Percentiles rank a stretch among this genome's conserved stretches.
phyloP scores from a whole-genome alignment of 2,329 filamentous ascomycete genomes.

The Chrysoporthe deuterocubensis region DNA sequence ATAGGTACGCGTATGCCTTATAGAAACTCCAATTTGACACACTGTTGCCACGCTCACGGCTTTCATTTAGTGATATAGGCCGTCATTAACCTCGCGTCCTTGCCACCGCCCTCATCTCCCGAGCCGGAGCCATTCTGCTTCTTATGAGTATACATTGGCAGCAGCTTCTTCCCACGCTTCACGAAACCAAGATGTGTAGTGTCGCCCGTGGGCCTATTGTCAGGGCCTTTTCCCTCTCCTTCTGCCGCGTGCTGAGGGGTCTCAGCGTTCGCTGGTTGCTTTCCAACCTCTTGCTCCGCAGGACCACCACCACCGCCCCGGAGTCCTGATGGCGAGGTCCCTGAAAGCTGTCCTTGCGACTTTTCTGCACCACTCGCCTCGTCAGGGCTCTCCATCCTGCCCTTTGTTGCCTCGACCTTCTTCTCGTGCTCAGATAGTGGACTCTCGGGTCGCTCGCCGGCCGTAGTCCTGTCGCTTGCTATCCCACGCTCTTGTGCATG shows the following conservation, averaged over 20 bases:
- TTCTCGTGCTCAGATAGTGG: constrained; percentile 22
- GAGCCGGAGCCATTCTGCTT: neutral
- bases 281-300: neutral
- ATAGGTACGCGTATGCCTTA: neutral
- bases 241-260: too few species aligned
- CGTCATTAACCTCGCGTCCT: constrained; percentile 12
- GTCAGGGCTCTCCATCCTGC: constrained; percentile 20
- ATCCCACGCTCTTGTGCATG: neutral
- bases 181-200: constrained; percentile 20
- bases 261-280: neutral
- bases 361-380: constrained; percentile 15
- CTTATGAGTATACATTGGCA: constrained; percentile 10
- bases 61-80: constrained; percentile 19
- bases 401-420: constrained; percentile 26
- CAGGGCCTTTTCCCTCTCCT: neutral
- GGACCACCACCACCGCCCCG: neutral
- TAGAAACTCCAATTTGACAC: neutral
- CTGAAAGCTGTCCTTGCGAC: constrained; percentile 16
- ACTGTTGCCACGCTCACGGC: neutral
- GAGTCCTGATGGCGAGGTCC: neutral
- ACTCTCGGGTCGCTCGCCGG: neutral
- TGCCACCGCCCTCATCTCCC: neutral
- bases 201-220: constrained; percentile 1
- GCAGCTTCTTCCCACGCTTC: constrained; percentile 23
- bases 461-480: neutral